Conservation (phyloP, 192 early-diverging fungal species). For the Coemansia asiatica region DNA sequence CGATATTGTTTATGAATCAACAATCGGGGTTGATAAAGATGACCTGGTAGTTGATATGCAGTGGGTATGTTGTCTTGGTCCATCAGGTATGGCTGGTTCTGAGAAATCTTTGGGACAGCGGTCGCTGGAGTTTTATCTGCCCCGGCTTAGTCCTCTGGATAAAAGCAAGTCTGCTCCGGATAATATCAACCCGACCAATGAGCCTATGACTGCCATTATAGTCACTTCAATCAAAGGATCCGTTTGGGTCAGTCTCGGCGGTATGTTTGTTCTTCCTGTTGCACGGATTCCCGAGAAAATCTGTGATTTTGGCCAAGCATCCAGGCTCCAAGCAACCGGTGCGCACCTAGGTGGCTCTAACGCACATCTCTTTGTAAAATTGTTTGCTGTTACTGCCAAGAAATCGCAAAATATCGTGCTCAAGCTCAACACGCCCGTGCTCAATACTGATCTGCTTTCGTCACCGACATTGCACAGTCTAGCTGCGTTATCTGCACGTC, state of each 20-base stretch:
- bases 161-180: slow-evolving; percentile 28
- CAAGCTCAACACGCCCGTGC: slow-evolving; percentile 23
- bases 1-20: slow-evolving; percentile 37
- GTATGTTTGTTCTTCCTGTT: slow-evolving; percentile 41
- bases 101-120: not conserved
- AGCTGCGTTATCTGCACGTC: slow-evolving; percentile 23
- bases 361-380: not conserved
- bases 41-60: slow-evolving; percentile 26
- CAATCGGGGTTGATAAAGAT: slow-evolving; percentile 7
- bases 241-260: slow-evolving; percentile 33
- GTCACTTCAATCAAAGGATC: slow-evolving; percentile 14
- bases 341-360: slow-evolving; percentile 15
- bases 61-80: slow-evolving; percentile 24
- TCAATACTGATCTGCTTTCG: slow-evolving; percentile 8
- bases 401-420: not conserved
- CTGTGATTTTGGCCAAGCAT: not conserved
- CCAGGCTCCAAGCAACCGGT: not conserved
- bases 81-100: not conserved
- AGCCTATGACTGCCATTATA: slow-evolving; percentile 26
- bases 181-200: slow-evolving; percentile 19
- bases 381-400: not conserved
- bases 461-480: slow-evolving; percentile 22
- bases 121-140: slow-evolving; percentile 29
- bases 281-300: not conserved
- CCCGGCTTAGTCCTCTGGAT: slow-evolving; percentile 22